Percentiles rank a stretch among this genome's conserved stretches.
Conservation (phyloP, 2,329 filamentous ascomycete genomes). For the Aspergillus unguis region DNA sequence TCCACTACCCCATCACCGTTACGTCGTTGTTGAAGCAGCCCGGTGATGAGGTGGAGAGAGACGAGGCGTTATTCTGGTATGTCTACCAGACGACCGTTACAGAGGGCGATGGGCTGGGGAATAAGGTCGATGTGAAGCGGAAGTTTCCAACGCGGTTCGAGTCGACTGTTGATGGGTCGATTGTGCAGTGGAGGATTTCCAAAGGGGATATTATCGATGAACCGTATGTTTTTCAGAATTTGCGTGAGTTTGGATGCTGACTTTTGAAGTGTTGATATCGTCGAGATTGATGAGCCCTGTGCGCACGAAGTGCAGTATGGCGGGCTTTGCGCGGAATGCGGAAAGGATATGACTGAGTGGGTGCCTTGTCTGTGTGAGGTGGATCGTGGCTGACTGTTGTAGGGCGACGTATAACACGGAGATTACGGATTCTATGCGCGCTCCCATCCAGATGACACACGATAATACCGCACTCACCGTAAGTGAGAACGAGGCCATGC, state of each 20-base stretch:
- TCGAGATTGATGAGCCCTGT: slow-evolving; percentile 86
- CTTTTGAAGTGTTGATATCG: slow-evolving; percentile 52
- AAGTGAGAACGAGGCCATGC: slow-evolving; percentile 74
- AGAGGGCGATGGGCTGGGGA: slow-evolving; percentile 67
- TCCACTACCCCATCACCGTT: slow-evolving; percentile 92
- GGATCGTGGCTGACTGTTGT: background rate
- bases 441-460: slow-evolving; percentile 92
- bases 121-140: slow-evolving; percentile 66
- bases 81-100: slow-evolving; percentile 72
- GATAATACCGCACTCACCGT: slow-evolving; percentile 85
- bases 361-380: slow-evolving; percentile 21
- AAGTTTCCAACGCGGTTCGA: slow-evolving; percentile 77
- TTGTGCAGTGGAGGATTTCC: slow-evolving; percentile 71
- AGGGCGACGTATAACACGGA: slow-evolving; percentile 76
- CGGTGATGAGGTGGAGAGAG: slow-evolving; percentile 71
- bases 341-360: slow-evolving; percentile 89
- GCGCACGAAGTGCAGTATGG: slow-evolving; percentile 87
- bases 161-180: slow-evolving; percentile 74
- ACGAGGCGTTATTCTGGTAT: slow-evolving; percentile 81
- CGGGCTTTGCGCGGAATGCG: slow-evolving; percentile 86
- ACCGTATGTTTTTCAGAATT: slow-evolving; percentile 29
- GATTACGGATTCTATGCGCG: slow-evolving; percentile 73
- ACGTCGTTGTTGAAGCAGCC: slow-evolving; percentile 74
- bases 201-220: slow-evolving; percentile 44
- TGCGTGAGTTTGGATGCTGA: slow-evolving; percentile 33